Evolutionary conservation across 2,329 filamentous ascomycete genomes (phyloP), one percentile per base, ranked within the genome.

Genomic region (Cryphonectria japonica): DNA sequence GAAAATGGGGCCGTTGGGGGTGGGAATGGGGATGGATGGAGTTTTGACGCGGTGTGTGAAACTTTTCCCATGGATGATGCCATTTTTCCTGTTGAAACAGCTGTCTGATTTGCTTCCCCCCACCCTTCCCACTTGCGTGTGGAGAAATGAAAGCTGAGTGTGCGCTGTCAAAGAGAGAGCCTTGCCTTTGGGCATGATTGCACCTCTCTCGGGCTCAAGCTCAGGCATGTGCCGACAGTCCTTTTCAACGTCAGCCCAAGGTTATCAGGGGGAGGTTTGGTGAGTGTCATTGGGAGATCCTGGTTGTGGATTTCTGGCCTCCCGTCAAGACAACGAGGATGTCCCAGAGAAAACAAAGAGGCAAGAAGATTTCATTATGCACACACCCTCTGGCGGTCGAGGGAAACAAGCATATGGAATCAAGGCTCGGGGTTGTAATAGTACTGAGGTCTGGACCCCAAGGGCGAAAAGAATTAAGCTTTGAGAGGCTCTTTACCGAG

Each of bases 81-180:
- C 46, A 68, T 61, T 57, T 67, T 46, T 7, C 5, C 6, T n/a
- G 46, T 50, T 50, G 46, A 50, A 50, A 50, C 19, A 50, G 19
- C 19, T 6, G 46, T 3, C 46, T 50, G 46, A n/a, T n/a, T 50
- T 50, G 46, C 46, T 19, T 50, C 57, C 37, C 37, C 37, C 41
- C 41, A 34, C n/a, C 26, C 54, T 59, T 59, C 41, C 41, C 41
- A 43, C 41, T 9, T 46, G 67, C 46, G 16, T 22, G 60, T 69
- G 67, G 60, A 26, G 60, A 63, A 52, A 19, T 22, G 43, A 46
- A 46, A 22, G 22, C 19, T 6, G 22, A 22, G 4, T 46, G 6
- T 54, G 43, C 46, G 64, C 60, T 54, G 59, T 70, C 69, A 70
- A 39, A 39, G 34, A 39, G 37, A 39, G 70, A 52, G 61, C 41